A percentile compares a stretch with the other conserved stretches of the same genome.
phyloP scores from a whole-genome alignment of 2,329 filamentous ascomycete genomes.

The Botrytis tulipae region DNA sequence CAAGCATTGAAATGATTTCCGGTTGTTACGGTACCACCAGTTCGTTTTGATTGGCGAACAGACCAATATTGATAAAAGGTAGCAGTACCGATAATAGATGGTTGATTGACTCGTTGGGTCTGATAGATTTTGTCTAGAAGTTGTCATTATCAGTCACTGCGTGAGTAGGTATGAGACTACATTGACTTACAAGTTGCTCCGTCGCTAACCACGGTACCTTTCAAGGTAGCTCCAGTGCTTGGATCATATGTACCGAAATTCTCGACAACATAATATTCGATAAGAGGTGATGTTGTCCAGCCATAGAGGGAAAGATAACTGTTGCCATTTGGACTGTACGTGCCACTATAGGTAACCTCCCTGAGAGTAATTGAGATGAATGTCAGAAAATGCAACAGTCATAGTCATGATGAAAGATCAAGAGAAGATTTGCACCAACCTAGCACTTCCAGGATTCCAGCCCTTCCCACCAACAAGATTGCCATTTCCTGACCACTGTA shows the following conservation, averaged over 20 bases:
- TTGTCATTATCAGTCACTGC: not conserved
- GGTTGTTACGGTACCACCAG: conserved; percentile 49
- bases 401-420: not conserved
- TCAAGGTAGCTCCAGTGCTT: conserved; percentile 46
- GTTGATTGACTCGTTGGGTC: conserved; percentile 40
- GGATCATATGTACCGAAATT: conserved; percentile 52
- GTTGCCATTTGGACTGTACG: conserved; percentile 45
- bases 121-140: conserved; percentile 41
- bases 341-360: conserved; percentile 44
- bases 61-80: conserved; percentile 56
- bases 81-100: conserved; percentile 49
- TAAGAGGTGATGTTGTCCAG: conserved; percentile 44
- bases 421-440: conserved; percentile 21
- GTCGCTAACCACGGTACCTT: conserved; percentile 51
- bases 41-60: conserved; percentile 50
- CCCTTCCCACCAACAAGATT: conserved; percentile 53
- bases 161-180: too few species aligned
- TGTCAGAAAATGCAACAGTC: not conserved
- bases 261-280: conserved; percentile 54
- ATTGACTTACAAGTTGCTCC: conserved; percentile 48
- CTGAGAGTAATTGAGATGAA: conserved; percentile 22
- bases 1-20: conserved; percentile 55
- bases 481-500: conserved; percentile 47
- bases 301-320: conserved; percentile 57
- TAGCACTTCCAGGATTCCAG: conserved; percentile 44